A percentile compares a stretch with the other conserved stretches of the same genome.
phyloP scores from a whole-genome alignment of 441 rosid genomes.

The Gossypium schwendimanii region DNA sequence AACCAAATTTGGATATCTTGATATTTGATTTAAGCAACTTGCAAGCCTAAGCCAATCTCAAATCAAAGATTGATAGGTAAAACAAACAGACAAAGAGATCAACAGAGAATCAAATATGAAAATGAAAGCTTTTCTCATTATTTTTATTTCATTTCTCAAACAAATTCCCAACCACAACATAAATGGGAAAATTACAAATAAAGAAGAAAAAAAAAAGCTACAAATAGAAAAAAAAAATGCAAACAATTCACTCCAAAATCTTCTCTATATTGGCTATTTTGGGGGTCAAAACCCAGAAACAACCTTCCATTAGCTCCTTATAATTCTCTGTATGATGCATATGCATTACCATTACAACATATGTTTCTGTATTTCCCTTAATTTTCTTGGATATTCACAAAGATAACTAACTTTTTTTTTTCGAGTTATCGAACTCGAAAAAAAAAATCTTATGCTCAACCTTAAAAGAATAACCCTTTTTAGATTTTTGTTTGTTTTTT shows the following conservation, averaged over 20 bases:
- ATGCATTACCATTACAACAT: constrained; percentile 8
- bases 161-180: constrained; percentile 4
- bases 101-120: not conserved
- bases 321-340: not conserved
- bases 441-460: constrained; percentile 20
- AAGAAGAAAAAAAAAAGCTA: not conserved
- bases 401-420: constrained; percentile 5
- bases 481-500: not conserved
- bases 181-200: not conserved
- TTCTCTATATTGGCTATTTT: constrained; percentile 7
- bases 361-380: constrained; percentile 11
- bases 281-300: constrained; percentile 20
- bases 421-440: constrained; percentile 17
- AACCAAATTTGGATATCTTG: too few relatives aligned
- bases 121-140: not conserved
- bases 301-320: constrained; percentile 8
- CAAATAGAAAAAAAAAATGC: constrained; percentile 8
- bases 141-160: not conserved
- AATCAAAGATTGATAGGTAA: not conserved
- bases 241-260: constrained; percentile 21
- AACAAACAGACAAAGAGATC: not conserved
- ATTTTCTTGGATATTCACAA: constrained; percentile 31
- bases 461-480: constrained; percentile 24
- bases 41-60: too few relatives aligned
- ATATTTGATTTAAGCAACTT: too few relatives aligned